These are phyloP conservation scores for Mycena polygramma DNA, from an alignment of 768 basidiomycete genomes.

Conservation along the genomic window DNA sequence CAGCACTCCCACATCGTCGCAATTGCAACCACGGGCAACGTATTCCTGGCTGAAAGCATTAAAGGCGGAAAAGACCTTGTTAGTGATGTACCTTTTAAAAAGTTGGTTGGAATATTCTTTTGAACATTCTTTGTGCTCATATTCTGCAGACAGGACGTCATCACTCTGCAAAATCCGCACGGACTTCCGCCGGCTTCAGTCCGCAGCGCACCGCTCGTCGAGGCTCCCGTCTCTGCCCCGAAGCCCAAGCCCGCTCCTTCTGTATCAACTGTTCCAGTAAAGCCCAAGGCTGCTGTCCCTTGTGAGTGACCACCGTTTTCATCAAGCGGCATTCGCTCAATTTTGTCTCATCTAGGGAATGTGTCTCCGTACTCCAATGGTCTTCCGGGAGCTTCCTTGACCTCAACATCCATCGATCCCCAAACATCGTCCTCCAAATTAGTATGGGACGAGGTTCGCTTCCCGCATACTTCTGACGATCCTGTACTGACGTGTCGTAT, in stretches of 20 bases:
- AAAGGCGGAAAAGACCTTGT: constrained; percentile 91
- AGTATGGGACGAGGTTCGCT: constrained; percentile 90
- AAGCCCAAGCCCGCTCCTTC: constrained; percentile 50
- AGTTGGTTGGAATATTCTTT: constrained; percentile 57
- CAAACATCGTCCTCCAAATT: constrained; percentile 77
- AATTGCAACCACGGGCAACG: constrained; percentile 91
- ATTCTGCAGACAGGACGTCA: constrained; percentile 79
- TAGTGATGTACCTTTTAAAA: constrained; percentile 86
- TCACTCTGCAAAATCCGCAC: constrained; percentile 95
- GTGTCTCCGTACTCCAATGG: constrained; percentile 93
- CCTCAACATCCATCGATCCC: constrained; percentile 91
- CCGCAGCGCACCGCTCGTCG: constrained; percentile 42
- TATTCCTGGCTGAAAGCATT: constrained; percentile 92
- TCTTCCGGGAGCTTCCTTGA: constrained; percentile 91
- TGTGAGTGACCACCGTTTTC: constrained; percentile 60
- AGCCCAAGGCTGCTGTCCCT: constrained; percentile 70
- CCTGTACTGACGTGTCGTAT: neutral
- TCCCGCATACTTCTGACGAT: neutral
- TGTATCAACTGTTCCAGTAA: constrained; percentile 54
- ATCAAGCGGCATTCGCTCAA: constrained; percentile 4
- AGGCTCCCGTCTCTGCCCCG: constrained; percentile 49
- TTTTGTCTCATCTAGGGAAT: constrained; percentile 69
- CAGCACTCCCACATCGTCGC: constrained; percentile 97
- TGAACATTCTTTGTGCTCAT: constrained; percentile 6
- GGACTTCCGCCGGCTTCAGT: constrained; percentile 74